Percentiles rank a stretch among this genome's conserved stretches.
Evolutionary conservation across 495 filamentous ascomycete species (phyloP).

Genomic region (Aspergillus kassunensis): DNA sequence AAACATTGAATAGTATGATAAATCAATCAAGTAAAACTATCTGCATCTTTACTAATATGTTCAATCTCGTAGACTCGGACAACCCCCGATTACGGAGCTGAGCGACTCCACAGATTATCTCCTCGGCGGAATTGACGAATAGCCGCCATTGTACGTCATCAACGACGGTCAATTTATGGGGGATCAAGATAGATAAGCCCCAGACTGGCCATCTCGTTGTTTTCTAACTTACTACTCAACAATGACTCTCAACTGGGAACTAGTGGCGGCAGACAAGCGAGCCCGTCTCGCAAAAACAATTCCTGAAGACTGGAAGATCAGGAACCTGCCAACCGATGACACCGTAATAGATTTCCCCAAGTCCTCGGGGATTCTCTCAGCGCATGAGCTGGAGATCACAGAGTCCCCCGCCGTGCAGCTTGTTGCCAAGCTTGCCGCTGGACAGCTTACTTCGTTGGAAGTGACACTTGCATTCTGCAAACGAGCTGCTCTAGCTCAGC

Average conservation of each 20-base stretch:
- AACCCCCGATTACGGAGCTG: too few species aligned
- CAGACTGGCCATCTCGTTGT: too few species aligned
- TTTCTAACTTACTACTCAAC: too few species aligned
- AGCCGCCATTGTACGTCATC: too few species aligned
- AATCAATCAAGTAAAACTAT: neutral
- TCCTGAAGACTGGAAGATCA: neutral
- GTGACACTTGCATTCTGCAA: constrained; percentile 54
- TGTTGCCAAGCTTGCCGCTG: constrained; percentile 3
- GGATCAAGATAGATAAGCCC: too few species aligned
- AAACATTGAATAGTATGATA: neutral
- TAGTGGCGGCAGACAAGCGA: neutral
- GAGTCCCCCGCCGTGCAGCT: constrained; percentile 6
- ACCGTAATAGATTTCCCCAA: constrained; percentile 1
- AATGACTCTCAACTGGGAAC: neutral
- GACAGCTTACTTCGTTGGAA: constrained; percentile 17
- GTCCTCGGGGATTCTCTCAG: constrained; percentile 17
- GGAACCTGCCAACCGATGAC: neutral
- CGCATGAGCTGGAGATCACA: constrained; percentile 15
- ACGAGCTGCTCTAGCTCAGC: constrained; percentile 51
- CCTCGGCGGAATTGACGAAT: too few species aligned
- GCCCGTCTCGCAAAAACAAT: neutral
- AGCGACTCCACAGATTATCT: too few species aligned
- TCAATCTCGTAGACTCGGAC: too few species aligned
- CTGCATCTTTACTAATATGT: too few species aligned
- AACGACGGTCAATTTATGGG: too few species aligned